Evolutionary conservation across 306 rosid genomes (phyloP).

Genomic region (Cucurbita maxima): DNA sequence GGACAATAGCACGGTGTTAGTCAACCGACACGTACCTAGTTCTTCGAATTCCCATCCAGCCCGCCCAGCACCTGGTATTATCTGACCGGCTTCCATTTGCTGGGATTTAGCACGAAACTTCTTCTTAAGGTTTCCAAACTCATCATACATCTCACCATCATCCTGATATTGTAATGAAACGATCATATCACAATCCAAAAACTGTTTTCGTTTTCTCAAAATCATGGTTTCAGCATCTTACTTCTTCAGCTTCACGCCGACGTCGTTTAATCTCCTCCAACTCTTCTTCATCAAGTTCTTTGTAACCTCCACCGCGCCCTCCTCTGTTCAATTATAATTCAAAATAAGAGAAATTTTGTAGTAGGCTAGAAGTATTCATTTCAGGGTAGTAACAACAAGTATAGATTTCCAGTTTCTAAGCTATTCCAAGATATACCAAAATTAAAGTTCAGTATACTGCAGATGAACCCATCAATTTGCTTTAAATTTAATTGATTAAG

Average conservation of each 20-base stretch:
- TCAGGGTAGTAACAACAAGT: neutral
- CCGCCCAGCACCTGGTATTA: conserved; percentile 91
- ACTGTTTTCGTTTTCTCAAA: neutral
- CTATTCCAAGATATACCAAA: neutral
- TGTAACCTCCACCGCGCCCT: conserved; percentile 98
- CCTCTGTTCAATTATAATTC: conserved; percentile 42
- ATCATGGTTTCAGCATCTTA: conserved; percentile 25
- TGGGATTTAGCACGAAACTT: conserved; percentile 87
- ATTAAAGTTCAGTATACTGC: neutral
- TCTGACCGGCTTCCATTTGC: conserved; percentile 62
- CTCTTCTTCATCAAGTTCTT: conserved; percentile 98
- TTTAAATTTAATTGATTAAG: neutral
- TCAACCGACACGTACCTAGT: conserved; percentile 41
- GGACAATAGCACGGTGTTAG: neutral
- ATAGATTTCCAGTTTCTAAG: neutral
- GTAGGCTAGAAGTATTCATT: neutral
- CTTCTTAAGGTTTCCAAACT: conserved; percentile 96
- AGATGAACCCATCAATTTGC: neutral
- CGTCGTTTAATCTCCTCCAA: conserved; percentile 90
- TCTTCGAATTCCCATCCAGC: conserved; percentile 99
- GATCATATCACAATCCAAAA: conserved; percentile 8
- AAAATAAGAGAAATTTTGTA: neutral
- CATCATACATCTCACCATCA: conserved; percentile 95
- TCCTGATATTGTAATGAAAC: conserved; percentile 35
- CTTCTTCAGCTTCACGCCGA: conserved; percentile 85